Percentiles rank a stretch among this genome's conserved stretches.
Conservation (phyloP, 305 asterid genomes). For the Fraxinus greggii region DNA sequence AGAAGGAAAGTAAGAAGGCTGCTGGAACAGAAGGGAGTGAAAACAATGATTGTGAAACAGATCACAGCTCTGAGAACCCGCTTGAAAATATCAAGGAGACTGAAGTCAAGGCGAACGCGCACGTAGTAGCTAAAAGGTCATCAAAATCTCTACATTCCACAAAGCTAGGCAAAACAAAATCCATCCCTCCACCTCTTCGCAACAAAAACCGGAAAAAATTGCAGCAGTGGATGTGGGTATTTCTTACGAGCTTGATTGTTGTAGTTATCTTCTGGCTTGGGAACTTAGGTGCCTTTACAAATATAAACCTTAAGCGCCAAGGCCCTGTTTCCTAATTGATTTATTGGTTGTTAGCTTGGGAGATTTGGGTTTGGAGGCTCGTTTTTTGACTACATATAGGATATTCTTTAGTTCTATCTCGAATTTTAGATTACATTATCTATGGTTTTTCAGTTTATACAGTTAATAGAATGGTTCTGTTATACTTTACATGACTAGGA, state of each 20-base stretch:
- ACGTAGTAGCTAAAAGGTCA: slow-evolving; percentile 16
- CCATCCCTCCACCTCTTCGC: slow-evolving; percentile 50
- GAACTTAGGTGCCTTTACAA: slow-evolving; percentile 42
- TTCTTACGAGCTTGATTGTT: slow-evolving; percentile 24
- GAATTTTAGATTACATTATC: neutral
- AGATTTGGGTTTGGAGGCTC: neutral
- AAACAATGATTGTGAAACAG: slow-evolving; percentile 26
- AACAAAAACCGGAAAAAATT: slow-evolving; percentile 35
- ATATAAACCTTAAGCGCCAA: slow-evolving; percentile 17
- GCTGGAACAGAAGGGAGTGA: slow-evolving; percentile 27
- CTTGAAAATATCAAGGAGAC: slow-evolving; percentile 25
- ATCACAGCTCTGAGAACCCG: slow-evolving; percentile 13
- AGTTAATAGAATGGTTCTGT: neutral
- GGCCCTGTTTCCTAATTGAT: neutral
- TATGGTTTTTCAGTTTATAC: neutral
- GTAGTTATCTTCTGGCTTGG: slow-evolving; percentile 38
- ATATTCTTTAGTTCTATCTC: neutral
- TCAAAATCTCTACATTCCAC: slow-evolving; percentile 20
- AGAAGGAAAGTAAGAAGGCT: slow-evolving; percentile 48
- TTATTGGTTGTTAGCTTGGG: slow-evolving; percentile 15
- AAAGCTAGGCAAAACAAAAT: slow-evolving; percentile 37
- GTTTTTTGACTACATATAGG: neutral
- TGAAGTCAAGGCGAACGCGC: slow-evolving; percentile 25
- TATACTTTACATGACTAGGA: neutral
- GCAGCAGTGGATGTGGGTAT: slow-evolving; percentile 50